These are phyloP conservation scores for Teunomyces gatunensis DNA, from an alignment of 805 yeast species.

Conservation along the genomic window DNA sequence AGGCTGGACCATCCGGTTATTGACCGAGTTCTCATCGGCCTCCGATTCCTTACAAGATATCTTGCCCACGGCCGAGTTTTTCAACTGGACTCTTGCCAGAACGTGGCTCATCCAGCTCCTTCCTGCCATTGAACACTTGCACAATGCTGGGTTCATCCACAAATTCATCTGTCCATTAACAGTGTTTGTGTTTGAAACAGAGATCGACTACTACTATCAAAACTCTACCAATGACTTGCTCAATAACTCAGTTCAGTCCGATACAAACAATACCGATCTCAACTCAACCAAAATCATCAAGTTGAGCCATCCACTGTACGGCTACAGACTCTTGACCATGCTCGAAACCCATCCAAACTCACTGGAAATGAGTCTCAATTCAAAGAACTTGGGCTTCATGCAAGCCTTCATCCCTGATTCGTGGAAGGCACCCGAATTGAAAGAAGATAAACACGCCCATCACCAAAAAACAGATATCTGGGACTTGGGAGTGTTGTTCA, in stretches of 20 bases:
- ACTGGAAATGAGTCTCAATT: neutral
- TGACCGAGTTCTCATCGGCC: constrained; percentile 59
- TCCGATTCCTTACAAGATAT: constrained; percentile 63
- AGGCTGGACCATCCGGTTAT: constrained; percentile 65
- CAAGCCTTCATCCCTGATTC: constrained; percentile 21
- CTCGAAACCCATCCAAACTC: constrained; percentile 19
- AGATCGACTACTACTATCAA: constrained; percentile 16
- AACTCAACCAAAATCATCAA: constrained; percentile 57
- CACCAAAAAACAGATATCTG: constrained; percentile 88
- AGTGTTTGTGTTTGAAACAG: constrained; percentile 25
- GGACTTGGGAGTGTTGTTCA: constrained; percentile 80
- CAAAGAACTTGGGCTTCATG: neutral
- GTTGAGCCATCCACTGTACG: constrained; percentile 56
- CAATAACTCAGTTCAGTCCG: constrained; percentile 6
- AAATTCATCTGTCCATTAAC: constrained; percentile 63
- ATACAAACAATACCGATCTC: constrained; percentile 1
- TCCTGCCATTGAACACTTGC: constrained; percentile 81
- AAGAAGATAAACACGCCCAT: constrained; percentile 39
- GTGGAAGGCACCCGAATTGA: constrained; percentile 84
- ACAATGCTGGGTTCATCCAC: constrained; percentile 82
- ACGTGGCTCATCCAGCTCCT: constrained; percentile 84
- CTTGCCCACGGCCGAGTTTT: constrained; percentile 61
- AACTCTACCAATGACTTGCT: constrained; percentile 47
- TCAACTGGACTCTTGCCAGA: constrained; percentile 74
- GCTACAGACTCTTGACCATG: constrained; percentile 29